Conservation (phyloP, 768 basidiomycete species). For the Termitomyces sp. region DNA sequence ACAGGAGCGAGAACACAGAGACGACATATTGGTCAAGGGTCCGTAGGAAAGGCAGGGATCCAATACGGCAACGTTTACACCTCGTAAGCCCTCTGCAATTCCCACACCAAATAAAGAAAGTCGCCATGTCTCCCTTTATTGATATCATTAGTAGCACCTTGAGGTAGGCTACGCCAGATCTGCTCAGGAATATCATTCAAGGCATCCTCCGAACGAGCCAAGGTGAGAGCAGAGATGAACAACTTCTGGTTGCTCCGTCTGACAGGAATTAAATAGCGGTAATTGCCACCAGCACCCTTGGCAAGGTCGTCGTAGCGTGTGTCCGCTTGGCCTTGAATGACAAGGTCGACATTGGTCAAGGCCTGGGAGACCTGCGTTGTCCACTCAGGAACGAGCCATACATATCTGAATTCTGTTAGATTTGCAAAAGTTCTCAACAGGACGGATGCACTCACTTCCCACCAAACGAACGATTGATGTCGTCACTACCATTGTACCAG, state of each 20-base stretch:
- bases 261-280: slow-evolving; percentile 5
- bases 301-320: slow-evolving; percentile 1
- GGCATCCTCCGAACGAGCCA: background rate
- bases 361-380: slow-evolving; percentile 1
- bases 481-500: background rate
- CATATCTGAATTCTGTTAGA: background rate
- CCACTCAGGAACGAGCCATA: slow-evolving; percentile 5
- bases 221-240: background rate
- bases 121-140: background rate
- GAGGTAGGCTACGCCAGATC: background rate
- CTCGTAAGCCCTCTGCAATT: background rate
- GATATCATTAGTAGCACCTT: background rate
- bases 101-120: background rate
- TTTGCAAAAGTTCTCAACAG: background rate
- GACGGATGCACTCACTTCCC: background rate
- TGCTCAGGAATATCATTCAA: background rate
- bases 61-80: background rate
- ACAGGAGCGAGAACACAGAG: background rate
- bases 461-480: background rate
- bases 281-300: background rate
- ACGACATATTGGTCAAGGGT: background rate
- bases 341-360: slow-evolving; percentile 4
- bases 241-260: background rate
- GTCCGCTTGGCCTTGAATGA: background rate
- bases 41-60: background rate